Conservation (phyloP, 2,329 filamentous ascomycete genomes). For the Thelonectria discophora region DNA sequence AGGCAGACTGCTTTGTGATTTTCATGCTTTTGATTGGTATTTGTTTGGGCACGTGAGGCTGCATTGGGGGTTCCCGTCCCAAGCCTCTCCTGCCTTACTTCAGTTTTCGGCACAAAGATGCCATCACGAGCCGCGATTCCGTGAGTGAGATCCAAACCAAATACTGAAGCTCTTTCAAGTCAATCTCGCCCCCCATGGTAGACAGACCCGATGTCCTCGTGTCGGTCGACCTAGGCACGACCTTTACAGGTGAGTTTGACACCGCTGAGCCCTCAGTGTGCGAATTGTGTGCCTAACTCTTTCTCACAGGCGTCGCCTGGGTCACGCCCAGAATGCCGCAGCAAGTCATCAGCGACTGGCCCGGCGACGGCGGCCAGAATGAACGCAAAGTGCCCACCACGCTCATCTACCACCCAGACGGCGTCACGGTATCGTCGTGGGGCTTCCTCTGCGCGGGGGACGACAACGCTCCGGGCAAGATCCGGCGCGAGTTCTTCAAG, state of each 20-base stretch:
- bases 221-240: slow-evolving; percentile 57
- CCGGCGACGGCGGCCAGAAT: slow-evolving; percentile 59
- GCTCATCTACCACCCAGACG: slow-evolving; percentile 57
- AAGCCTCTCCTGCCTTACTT: too few species aligned
- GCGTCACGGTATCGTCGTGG: slow-evolving; percentile 56
- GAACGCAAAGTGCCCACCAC: slow-evolving; percentile 65
- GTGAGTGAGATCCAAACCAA: too few species aligned
- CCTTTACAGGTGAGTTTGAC: slow-evolving; percentile 51
- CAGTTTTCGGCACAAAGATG: too few species aligned
- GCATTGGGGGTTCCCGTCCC: too few species aligned
- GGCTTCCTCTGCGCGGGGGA: slow-evolving; percentile 62
- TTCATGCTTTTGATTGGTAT: too few species aligned
- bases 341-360: slow-evolving; percentile 62
- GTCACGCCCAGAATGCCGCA: slow-evolving; percentile 53
- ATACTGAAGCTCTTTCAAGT: background rate
- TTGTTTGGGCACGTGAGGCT: too few species aligned
- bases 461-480: slow-evolving; percentile 48
- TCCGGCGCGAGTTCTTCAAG: slow-evolving; percentile 62
- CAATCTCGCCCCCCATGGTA: slow-evolving; percentile 18
- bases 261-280: background rate
- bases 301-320: slow-evolving; percentile 44
- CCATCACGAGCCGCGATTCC: too few species aligned
- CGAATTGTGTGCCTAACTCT: background rate
- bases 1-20: too few species aligned
- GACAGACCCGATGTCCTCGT: slow-evolving; percentile 51